phyloP scores from a whole-genome alignment of 2,329 filamentous ascomycete species.

The Aspergillus pseudotamarii region DNA sequence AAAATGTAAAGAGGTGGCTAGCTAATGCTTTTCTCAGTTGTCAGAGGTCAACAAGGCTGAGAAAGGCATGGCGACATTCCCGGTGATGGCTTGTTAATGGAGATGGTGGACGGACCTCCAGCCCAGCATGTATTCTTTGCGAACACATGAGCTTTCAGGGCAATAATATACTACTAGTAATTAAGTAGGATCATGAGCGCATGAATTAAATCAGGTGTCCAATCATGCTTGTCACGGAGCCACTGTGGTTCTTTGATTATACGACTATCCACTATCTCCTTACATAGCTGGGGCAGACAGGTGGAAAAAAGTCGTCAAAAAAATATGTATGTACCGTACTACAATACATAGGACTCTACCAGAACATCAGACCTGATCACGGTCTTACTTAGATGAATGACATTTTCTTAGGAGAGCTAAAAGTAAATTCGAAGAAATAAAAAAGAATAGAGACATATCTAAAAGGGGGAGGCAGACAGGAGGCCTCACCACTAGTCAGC shows the following conservation, averaged over 20 bases:
- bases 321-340: neutral
- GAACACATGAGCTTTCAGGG: neutral
- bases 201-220: neutral
- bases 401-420: neutral
- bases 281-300: neutral
- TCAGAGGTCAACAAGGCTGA: neutral
- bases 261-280: neutral
- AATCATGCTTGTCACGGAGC: neutral
- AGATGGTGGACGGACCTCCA: neutral
- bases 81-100: neutral
- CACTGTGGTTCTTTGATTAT: neutral
- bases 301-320: neutral
- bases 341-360: neutral
- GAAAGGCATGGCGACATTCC: conserved; percentile 2
- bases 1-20: neutral
- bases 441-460: neutral
- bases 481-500: conserved; percentile 1
- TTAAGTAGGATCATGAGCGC: neutral
- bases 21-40: neutral
- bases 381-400: neutral
- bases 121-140: neutral
- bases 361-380: neutral
- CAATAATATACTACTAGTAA: neutral
- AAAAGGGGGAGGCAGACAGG: neutral
- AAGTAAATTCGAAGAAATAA: neutral